These are phyloP conservation scores for Pleoardoris graminearum DNA, from an alignment of 2,329 filamentous ascomycete species.

Conservation along the genomic window DNA sequence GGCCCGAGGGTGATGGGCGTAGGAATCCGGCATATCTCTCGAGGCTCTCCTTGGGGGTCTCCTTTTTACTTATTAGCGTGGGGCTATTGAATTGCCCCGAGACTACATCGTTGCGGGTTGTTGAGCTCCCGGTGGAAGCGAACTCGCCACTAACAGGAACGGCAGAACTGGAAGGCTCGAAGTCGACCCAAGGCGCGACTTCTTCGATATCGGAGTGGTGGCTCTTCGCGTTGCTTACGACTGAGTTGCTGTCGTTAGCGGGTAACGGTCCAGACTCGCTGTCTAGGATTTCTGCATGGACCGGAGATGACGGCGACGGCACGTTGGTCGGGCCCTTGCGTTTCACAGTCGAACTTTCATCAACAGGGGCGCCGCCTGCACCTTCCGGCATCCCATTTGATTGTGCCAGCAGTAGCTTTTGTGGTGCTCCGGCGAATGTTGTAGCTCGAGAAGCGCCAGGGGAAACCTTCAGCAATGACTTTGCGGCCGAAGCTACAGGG, in stretches of 20 bases:
- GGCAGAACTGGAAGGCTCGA: constrained; percentile 9
- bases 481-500: neutral
- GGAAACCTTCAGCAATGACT: neutral
- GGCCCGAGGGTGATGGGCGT: neutral
- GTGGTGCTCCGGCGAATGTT: neutral
- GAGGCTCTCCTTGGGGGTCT: neutral
- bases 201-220: constrained; percentile 21
- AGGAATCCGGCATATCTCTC: neutral
- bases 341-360: neutral
- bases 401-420: neutral
- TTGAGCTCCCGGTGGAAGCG: neutral
- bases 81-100: neutral
- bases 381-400: neutral
- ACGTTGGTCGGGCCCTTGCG: neutral
- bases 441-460: constrained; percentile 7
- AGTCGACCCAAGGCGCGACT: constrained; percentile 31
- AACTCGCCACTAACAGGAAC: neutral
- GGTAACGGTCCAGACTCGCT: too few species aligned
- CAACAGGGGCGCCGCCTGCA: neutral
- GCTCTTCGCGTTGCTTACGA: constrained; percentile 17
- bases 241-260: constrained; percentile 5
- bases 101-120: neutral
- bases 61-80: neutral
- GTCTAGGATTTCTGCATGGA: too few species aligned
- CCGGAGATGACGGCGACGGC: neutral